Base-by-base conservation (phyloP, 2,329 filamentous ascomycete genomes). In the Paracorniculantispora psalliotae region DNA sequence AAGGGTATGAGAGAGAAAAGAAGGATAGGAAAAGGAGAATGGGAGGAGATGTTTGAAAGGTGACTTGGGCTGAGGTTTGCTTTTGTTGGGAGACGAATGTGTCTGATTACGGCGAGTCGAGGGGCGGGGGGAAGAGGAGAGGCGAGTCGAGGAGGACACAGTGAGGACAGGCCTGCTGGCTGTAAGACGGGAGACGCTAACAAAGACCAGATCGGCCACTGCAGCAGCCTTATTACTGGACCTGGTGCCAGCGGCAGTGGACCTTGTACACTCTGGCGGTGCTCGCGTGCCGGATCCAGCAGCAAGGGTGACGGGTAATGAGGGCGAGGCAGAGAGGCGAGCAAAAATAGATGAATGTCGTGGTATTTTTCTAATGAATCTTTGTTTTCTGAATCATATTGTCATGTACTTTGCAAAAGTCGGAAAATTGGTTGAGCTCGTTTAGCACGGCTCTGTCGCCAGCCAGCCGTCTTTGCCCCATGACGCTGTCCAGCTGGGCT, bases 201-300 rank as follows among this genome's bases (percentile, higher is more conserved):
- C 19, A 23, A 30, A 35, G 23, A 15, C 13, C 39, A 46, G 52
- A 54, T 54, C 51, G 51, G 41, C 41, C 52, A 35, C 52, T 51
- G 49, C 23, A 50, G 37, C 26, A 41, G 50, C 50, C 37, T 19
- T 44, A 21, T 35, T 46, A 44, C 43, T 56, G 51, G 39, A 26
- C 49, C 30, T 35, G 37, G 25, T 8, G 10, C 30, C n/a, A 10
- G 30, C 21, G 10, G 17, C 17, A 41, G 35, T 41, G 50, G 35
- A 12, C 25, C 39, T 23, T 17, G 39, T 56, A 13, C 53, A 48
- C 35, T 26, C n/a, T 19, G 30, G 37, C 47, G 50, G 28, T 59
- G 58, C 58, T 59, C 58, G 58, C 58, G 58, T 59, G 58, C 58
- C 51, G 51, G 51, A 59, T 44, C 10, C 43, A 56, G 53, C 33